Percentiles rank a stretch among this genome's conserved stretches.
phyloP scores from a whole-genome alignment of 371 early-diverging fungal species.

The Entomophthora muscae region DNA sequence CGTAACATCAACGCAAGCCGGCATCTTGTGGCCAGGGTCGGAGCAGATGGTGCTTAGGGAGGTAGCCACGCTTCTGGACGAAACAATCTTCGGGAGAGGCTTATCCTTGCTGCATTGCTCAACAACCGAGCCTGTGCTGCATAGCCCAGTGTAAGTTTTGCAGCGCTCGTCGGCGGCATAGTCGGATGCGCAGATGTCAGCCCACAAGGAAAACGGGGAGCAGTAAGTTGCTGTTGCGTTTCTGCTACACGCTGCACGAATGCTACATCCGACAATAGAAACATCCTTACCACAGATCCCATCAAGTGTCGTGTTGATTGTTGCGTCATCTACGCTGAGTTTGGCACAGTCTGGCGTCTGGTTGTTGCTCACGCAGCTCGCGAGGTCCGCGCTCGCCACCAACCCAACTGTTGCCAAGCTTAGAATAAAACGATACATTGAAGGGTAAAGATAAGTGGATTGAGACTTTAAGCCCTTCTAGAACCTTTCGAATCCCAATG shows the following conservation, averaged over 20 bases:
- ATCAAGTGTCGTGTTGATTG: background rate
- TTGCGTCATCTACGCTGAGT: background rate
- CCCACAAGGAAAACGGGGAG: background rate
- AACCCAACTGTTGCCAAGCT: background rate
- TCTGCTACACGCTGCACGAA: background rate
- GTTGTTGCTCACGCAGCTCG: background rate
- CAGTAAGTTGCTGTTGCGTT: background rate
- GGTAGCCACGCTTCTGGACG: background rate
- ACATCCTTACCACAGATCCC: background rate
- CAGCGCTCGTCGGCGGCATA: background rate
- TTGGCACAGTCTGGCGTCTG: background rate
- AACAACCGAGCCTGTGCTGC: background rate
- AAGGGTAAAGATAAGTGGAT: background rate
- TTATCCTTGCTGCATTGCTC: background rate
- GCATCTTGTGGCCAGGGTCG: background rate
- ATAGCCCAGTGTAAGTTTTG: background rate
- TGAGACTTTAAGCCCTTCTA: background rate
- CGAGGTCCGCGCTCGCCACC: background rate
- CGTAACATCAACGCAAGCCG: background rate
- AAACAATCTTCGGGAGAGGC: background rate
- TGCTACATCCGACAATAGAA: background rate
- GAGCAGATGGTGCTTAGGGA: constrained; percentile 2
- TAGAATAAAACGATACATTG: background rate
- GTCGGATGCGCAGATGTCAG: background rate
- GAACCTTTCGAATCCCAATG: background rate